These are phyloP conservation scores for Stephania yunnanensis DNA, from an alignment of 164 flowering plant species.

Conservation along the genomic window DNA sequence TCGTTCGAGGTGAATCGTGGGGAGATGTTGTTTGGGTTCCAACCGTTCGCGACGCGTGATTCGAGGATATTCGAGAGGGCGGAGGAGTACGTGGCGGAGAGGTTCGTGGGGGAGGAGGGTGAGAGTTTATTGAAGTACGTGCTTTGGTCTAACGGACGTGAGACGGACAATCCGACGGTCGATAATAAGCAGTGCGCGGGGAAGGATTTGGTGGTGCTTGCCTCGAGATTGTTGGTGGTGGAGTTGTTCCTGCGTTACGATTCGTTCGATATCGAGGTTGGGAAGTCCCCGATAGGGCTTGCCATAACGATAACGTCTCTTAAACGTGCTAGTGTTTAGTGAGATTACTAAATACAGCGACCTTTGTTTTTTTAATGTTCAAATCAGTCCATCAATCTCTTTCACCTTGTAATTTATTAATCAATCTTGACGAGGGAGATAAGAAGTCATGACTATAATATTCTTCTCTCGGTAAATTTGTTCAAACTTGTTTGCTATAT, in stretches of 20 bases:
- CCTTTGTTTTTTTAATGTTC: too few relatives aligned
- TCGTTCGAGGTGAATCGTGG: constrained; percentile 52
- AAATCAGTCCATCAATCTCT: too few relatives aligned
- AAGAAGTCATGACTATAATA: too few relatives aligned
- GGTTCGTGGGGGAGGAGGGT: constrained; percentile 62
- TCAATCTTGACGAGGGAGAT: too few relatives aligned
- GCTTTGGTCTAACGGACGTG: constrained; percentile 81
- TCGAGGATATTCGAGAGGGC: constrained; percentile 52
- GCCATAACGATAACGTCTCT: constrained; percentile 50
- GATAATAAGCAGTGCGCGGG: constrained; percentile 80
- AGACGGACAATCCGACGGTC: constrained; percentile 46
- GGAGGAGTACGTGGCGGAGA: constrained; percentile 65
- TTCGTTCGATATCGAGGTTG: constrained; percentile 56
- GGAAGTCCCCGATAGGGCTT: constrained; percentile 39
- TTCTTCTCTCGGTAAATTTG: too few relatives aligned
- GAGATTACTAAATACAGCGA: too few relatives aligned
- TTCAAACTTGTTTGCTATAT: too few relatives aligned
- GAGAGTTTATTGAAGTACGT: constrained; percentile 64
- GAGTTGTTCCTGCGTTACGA: constrained; percentile 73
- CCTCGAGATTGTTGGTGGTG: constrained; percentile 49
- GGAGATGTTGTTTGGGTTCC: constrained; percentile 68
- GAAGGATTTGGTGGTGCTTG: constrained; percentile 65
- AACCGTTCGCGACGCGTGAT: constrained; percentile 76
- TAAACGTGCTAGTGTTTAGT: constrained; percentile 40
- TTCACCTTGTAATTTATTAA: too few relatives aligned